Percentiles rank a stretch among this genome's conserved stretches.
phyloP scores from a whole-genome alignment of 2,329 filamentous ascomycete species.

The Aureobasidium sp. region DNA sequence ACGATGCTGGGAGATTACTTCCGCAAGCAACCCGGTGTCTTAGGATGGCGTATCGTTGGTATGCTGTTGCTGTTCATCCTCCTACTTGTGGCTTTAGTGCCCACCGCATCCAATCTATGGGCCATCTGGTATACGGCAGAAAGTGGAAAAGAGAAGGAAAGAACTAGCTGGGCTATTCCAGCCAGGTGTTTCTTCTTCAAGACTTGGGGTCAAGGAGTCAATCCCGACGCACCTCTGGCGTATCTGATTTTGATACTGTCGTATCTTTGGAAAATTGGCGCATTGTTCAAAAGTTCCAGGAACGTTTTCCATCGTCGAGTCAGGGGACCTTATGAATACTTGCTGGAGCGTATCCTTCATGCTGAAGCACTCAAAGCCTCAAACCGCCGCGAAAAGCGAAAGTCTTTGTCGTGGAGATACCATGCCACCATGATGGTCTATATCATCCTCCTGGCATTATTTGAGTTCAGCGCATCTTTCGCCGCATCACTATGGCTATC shows the following conservation, averaged over 20 bases:
- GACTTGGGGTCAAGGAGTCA: conserved; percentile 18
- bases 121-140: background rate
- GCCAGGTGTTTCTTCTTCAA: conserved; percentile 13
- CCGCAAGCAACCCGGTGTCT: conserved; percentile 12
- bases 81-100: conserved; percentile 21
- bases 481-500: conserved; percentile 22
- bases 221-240: conserved; percentile 20
- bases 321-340: conserved; percentile 17
- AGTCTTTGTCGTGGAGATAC: conserved; percentile 10
- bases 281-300: conserved; percentile 18
- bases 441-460: conserved; percentile 14
- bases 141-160: background rate
- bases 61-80: conserved; percentile 22
- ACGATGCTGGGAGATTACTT: conserved; percentile 20
- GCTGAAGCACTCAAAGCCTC: background rate
- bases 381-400: background rate
- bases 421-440: conserved; percentile 8
- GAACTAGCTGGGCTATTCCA: conserved; percentile 14
- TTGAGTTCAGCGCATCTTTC: conserved; percentile 21
- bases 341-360: conserved; percentile 18
- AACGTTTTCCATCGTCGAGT: conserved; percentile 17
- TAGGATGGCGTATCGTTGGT: conserved; percentile 20
- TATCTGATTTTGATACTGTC: conserved; percentile 22
- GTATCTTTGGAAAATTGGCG: conserved; percentile 25
- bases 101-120: conserved; percentile 21